Evolutionary conservation across 2,329 filamentous ascomycete genomes (phyloP), one percentile per base, ranked within the genome.

Genomic region (Aspergillus alliaceus): DNA sequence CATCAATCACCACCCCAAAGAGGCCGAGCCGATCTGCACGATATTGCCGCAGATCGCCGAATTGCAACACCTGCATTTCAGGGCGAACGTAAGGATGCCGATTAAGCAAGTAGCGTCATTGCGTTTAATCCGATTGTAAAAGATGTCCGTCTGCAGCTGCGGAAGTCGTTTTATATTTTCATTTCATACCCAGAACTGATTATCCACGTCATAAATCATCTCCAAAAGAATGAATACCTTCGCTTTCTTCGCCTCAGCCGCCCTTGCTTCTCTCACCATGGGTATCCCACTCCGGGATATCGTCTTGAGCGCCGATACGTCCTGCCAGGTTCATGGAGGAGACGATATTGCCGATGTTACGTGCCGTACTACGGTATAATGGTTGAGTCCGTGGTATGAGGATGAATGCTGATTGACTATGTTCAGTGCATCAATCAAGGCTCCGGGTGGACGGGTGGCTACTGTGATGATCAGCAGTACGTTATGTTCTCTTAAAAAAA

Each of bases 381-480:
- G 20, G 12, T 4, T 18, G 2, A 6, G 22, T 34, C 20, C 24
- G 11, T 2, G 4, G 2, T 2, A 22, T 27, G 11, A 2, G 11
- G 14, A 12, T n/a, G 18, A 31, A 24, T 25, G 25, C 31, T 25
- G 11, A 49, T 15, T 15, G 18, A 34, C 27, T 25, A 6, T 2
- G 3, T 25, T 4, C 35, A 63, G 60, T 63, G 60, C n/a, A 48
- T 51, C 24, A 31, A 22, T 14, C 60, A 63, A 44, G 59, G 59
- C 6, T 35, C 39, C 6, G 59, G 59, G 6, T 63, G 60, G 60
- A 63, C 32, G 1, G 60, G 59, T 8, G 60, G 60, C 5, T 61
- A 59, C 46, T 63, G 60, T 32, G 60, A 63, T 42, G 27, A 47
- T 14, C 22, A 56, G 34, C 54, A 54, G 60, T 63, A 59, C n/a